These are phyloP conservation scores for Camillea tinctor DNA, from an alignment of 2,329 filamentous ascomycete species.

Conservation along the genomic window DNA sequence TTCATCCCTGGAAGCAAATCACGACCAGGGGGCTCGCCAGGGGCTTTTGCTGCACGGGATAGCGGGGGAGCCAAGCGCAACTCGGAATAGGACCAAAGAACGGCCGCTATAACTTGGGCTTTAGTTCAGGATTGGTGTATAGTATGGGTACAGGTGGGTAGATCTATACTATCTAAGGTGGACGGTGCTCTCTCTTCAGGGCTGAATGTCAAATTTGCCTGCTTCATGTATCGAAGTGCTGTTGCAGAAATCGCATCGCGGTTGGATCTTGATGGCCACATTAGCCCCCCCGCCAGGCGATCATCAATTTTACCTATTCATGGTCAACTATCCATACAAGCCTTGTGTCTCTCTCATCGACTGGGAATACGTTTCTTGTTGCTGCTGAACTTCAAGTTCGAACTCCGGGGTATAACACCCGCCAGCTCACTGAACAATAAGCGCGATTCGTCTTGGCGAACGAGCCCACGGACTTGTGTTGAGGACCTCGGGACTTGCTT, in stretches of 20 bases:
- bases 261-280: slow-evolving; percentile 11
- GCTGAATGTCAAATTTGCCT: not conserved
- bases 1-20: slow-evolving; percentile 2
- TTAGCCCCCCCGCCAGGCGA: not conserved
- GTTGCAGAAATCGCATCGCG: slow-evolving; percentile 6
- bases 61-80: not conserved
- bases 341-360: slow-evolving; percentile 20
- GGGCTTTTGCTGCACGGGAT: not conserved
- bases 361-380: not conserved
- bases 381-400: too few species aligned
- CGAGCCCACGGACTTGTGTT: not conserved
- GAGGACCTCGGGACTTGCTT: slow-evolving; percentile 12
- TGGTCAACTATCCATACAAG: slow-evolving; percentile 18
- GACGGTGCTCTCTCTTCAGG: not conserved
- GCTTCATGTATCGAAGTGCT: not conserved
- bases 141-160: too few species aligned
- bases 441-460: not conserved
- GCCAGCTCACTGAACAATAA: not conserved
- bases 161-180: not conserved
- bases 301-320: slow-evolving; percentile 11
- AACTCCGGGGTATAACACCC: not conserved
- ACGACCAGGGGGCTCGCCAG: not conserved
- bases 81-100: not conserved
- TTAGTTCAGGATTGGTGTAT: not conserved
- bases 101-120: not conserved